phyloP scores from a whole-genome alignment of 176 grass and related monocot species.

The Oryza brachyantha region DNA sequence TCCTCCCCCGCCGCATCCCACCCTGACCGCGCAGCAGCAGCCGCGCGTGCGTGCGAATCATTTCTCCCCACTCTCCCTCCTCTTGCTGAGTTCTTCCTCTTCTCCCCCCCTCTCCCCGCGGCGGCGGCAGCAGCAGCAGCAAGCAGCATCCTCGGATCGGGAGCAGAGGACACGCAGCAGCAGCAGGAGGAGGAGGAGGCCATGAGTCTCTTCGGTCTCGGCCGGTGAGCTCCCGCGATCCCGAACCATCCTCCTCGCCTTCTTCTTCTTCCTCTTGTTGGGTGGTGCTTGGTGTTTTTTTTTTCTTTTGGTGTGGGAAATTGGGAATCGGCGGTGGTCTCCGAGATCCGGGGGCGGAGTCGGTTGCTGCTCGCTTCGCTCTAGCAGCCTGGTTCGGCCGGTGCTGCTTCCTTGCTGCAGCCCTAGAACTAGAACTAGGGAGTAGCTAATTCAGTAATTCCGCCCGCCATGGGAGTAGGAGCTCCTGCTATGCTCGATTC shows the following conservation, averaged over 20 bases:
- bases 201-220: slow-evolving; percentile 98
- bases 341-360: slow-evolving; percentile 20
- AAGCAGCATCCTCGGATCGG: slow-evolving; percentile 8
- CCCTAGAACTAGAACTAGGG: neutral
- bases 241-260: neutral
- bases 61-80: neutral
- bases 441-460: neutral
- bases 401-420: neutral
- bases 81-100: too few relatives aligned
- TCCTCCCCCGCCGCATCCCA: neutral
- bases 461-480: neutral
- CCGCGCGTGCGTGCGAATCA: neutral
- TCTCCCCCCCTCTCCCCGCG: neutral
- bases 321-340: neutral
- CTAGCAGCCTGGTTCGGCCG: neutral
- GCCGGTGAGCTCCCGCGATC: slow-evolving; percentile 53
- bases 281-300: neutral
- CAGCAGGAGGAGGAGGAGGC: slow-evolving; percentile 17
- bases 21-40: neutral
- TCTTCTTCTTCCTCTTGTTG: neutral
- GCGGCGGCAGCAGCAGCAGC: neutral
- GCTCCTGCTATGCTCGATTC: neutral
- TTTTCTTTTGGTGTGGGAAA: neutral
- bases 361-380: neutral
- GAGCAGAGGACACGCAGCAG: neutral